Percentiles rank a stretch among this genome's conserved stretches.
phyloP scores from a whole-genome alignment of 768 basidiomycete genomes.

The Ramaria sp. region DNA sequence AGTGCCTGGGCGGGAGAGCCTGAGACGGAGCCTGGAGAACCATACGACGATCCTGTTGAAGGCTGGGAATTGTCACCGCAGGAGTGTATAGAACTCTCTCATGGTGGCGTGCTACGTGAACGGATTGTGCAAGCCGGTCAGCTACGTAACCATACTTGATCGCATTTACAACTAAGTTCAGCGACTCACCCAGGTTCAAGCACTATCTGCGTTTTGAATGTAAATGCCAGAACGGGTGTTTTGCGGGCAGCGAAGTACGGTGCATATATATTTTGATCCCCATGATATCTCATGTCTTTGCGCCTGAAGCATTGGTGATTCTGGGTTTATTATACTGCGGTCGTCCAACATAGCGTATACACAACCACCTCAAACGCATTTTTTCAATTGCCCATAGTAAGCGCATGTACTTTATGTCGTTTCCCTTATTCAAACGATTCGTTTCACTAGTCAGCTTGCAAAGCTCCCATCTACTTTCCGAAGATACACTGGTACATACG shows the following conservation, averaged over 20 bases:
- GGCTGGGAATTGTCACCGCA: constrained; percentile 59
- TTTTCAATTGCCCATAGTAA: constrained; percentile 39
- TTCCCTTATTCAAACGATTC: constrained; percentile 19
- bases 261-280: neutral
- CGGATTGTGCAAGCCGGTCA: constrained; percentile 30
- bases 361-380: constrained; percentile 33
- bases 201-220: constrained; percentile 62
- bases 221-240: constrained; percentile 66
- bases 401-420: constrained; percentile 19
- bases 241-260: constrained; percentile 71
- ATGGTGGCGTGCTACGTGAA: constrained; percentile 61
- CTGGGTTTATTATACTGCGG: constrained; percentile 17
- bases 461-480: constrained; percentile 22
- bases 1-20: constrained; percentile 78
- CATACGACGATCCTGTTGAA: constrained; percentile 56
- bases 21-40: constrained; percentile 67
- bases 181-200: constrained; percentile 56
- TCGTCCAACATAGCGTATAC: constrained; percentile 9
- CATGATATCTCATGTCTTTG: too few species aligned
- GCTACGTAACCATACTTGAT: constrained; percentile 5
- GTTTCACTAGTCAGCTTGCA: constrained; percentile 23
- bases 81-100: constrained; percentile 63
- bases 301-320: constrained; percentile 15
- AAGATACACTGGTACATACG: constrained; percentile 14
- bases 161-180: neutral